Base-by-base conservation (phyloP, 116 monocot species). In the Iris pallida region DNA sequence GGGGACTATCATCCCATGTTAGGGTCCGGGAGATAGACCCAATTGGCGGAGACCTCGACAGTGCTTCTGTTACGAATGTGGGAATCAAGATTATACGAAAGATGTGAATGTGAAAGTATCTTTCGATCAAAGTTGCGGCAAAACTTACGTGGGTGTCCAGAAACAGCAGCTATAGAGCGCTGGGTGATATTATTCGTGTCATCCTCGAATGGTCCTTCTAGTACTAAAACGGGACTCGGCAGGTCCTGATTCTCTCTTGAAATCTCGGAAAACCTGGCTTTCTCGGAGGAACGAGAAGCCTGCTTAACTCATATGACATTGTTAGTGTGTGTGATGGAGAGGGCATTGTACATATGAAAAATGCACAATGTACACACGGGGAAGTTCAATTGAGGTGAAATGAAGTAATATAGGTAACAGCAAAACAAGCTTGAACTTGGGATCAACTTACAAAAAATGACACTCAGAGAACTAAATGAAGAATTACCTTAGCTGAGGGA, bases 131-230 rank as follows among this genome's bases (percentile, higher is more conserved):
- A 51, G 0, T 56, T 60, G 17, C 40, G 46, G 9, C 12, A 75
- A 56, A 12, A 66, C 82, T 82, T 82, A 82, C 82, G 77, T 69
- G 72, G 72, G 73, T 73, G 68, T 53, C 68, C 58, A 53, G 73
- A 7, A 14, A 13, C 16, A 17, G 52, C 12, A 12, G 57, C 55
- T n/a, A 71, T 46, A 30, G 78, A 79, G n/a, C 63, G 71, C 48
- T 46, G 71, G 6, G 56, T 7, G 49, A 51, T 51, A 4, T 51
- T 51, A 13, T 40, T 60, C 12, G 8, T 16, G 10, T 71, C 71
- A 71, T 71, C 59, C 10, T 56, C 63, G 56, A 73, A 73, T 20
- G 73, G 73, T 43, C 20, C 30, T 45, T 55, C 56, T 20, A 73
- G 47, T 55, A 73, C 64, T 65, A 64, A 73, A 65, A 17, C 19